Evolutionary conservation across 1,284 basidiomycete species (phyloP).

Genomic region (Ganoderma multipileum): DNA sequence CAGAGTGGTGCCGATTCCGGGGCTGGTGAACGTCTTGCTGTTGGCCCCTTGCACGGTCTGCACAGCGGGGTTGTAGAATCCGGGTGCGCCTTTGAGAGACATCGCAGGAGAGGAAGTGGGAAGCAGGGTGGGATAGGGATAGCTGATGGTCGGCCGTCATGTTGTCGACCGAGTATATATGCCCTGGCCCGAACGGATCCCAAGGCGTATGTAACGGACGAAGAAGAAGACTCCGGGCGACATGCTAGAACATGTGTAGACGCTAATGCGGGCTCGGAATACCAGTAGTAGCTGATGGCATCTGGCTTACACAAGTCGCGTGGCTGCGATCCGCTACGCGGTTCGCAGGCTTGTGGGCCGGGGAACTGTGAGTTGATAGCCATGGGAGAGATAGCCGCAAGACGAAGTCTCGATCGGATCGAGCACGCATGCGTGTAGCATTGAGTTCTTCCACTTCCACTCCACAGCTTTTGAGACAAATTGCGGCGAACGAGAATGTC

Average conservation of each 20-base stretch:
- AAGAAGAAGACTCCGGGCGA: background rate
- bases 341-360: background rate
- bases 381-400: constrained; percentile 3
- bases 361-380: background rate
- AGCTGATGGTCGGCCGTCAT: background rate
- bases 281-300: background rate
- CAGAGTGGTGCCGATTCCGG: constrained; percentile 18
- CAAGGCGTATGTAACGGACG: background rate
- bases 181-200: background rate
- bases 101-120: constrained; percentile 1
- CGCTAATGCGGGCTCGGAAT: background rate
- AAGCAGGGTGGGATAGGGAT: too few species aligned
- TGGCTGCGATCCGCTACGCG: background rate
- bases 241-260: background rate
- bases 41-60: constrained; percentile 22
- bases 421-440: background rate
- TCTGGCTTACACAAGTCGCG: background rate
- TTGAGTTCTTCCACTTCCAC: background rate
- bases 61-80: constrained; percentile 25
- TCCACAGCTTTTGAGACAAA: background rate
- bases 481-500: background rate
- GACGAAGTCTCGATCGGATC: constrained; percentile 5
- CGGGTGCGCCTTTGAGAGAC: constrained; percentile 19
- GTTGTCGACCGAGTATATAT: background rate
- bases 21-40: constrained; percentile 26